phyloP scores from a whole-genome alignment of 805 yeast species.

The Lachancea nothofagi region DNA sequence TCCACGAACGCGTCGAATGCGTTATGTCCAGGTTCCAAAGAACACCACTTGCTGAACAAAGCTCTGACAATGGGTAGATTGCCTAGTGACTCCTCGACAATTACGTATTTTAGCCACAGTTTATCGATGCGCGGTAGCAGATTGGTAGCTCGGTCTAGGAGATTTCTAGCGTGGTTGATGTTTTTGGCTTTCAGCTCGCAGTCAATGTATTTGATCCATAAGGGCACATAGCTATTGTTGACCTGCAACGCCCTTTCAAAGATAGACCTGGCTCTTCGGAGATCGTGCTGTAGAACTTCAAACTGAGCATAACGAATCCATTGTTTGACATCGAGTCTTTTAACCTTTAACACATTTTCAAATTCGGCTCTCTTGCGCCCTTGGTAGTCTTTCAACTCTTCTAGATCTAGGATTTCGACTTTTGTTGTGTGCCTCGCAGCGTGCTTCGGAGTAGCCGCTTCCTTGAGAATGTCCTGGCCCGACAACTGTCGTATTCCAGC shows the following conservation, averaged over 20 bases:
- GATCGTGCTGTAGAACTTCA: constrained; percentile 77
- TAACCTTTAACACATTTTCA: constrained; percentile 82
- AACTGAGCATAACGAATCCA: constrained; percentile 91
- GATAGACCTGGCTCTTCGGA: constrained; percentile 73
- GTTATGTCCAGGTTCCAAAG: constrained; percentile 60
- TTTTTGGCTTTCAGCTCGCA: constrained; percentile 66
- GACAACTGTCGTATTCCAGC: constrained; percentile 51
- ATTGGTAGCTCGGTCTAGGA: constrained; percentile 71
- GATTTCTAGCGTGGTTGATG: constrained; percentile 82
- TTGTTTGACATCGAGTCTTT: constrained; percentile 73
- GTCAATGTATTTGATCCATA: constrained; percentile 83
- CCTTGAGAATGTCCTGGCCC: constrained; percentile 57
- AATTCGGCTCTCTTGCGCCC: constrained; percentile 72
- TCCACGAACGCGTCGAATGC: constrained; percentile 75
- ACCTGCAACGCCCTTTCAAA: constrained; percentile 83
- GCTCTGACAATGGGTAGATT: constrained; percentile 55
- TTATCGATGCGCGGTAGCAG: constrained; percentile 75
- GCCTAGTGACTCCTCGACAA: constrained; percentile 73
- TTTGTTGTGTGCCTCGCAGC: constrained; percentile 27
- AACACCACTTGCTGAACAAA: constrained; percentile 74
- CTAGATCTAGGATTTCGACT: constrained; percentile 60
- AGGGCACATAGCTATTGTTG: constrained; percentile 65
- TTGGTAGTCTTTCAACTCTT: constrained; percentile 73
- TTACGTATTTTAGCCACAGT: constrained; percentile 78
- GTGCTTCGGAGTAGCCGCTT: constrained; percentile 50